Base-by-base conservation (phyloP, 2,329 filamentous ascomycete genomes). In the Alternaria gansuensis region DNA sequence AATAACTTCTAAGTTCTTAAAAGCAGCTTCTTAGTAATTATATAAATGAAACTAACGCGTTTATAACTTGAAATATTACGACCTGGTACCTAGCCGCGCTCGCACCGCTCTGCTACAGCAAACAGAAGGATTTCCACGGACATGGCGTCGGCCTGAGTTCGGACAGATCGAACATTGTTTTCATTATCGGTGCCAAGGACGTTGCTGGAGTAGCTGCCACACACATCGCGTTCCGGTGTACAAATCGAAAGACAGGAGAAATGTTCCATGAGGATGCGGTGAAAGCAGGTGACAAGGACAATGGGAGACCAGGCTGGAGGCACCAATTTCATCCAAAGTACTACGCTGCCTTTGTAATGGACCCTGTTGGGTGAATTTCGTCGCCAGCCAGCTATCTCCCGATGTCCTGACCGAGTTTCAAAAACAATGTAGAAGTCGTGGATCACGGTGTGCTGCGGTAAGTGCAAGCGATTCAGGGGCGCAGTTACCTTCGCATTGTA, bases 291-390 rank as follows among this genome's bases (percentile, higher is more conserved):
- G 71, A 66, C 11, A 71, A 57, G 48, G 60, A 63, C 33, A 72
- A 73, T 55, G 67, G 71, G 8, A 57, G 60, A 53, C 69, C 71
- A 1, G 71, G 71, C 3, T 44, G 65, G 17, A 67, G 71, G 50
- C 46, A 59, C 29, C 59, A 59, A 40, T 73, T 73, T 54, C 64
- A 67, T 59, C 52, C 66, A 26, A 66, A 71, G 34, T 74, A 73
- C 58, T 73, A 72, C 62, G 67, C 58, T 8, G 70, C 64, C 9
- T 73, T 73, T 54, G 65, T 72, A 9, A 26, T 66, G 14, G 71
- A 74, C 64, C 70, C 70, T 43, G 43, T 69, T 13, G 68, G 68
- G 69, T 72, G 45, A 64, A 64, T 60, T 40, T 36, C 9, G 14
- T 43, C 11, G 9, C 7, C 21, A 43, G n/a, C 23, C 45, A 3